Evolutionary conservation across 192 early-diverging fungal species (phyloP).

Genomic region (Umbelopsis ramanniana): DNA sequence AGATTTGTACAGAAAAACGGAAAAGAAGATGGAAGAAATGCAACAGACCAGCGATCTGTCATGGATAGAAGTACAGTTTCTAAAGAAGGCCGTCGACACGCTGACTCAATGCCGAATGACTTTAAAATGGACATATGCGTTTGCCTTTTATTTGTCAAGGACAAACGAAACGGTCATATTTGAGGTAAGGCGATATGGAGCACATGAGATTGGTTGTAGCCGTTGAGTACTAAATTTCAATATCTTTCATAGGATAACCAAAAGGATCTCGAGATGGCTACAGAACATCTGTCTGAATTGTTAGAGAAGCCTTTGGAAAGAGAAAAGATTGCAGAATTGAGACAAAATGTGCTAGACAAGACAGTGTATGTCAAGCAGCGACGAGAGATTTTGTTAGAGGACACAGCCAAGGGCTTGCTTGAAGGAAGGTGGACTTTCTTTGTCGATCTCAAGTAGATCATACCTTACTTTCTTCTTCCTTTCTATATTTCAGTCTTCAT

Average conservation of each 20-base stretch:
- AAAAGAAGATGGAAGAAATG: conserved; percentile 96
- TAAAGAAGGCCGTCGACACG: conserved; percentile 89
- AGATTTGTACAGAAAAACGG: conserved; percentile 83
- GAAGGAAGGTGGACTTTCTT: conserved; percentile 85
- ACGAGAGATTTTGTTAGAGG: conserved; percentile 86
- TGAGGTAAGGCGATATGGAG: conserved; percentile 51
- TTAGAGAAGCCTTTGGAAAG: conserved; percentile 85
- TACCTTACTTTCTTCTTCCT: too few relatives aligned
- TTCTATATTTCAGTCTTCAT: neutral
- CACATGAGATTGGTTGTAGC: neutral
- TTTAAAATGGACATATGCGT: conserved; percentile 97
- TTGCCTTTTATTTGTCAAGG: conserved; percentile 91
- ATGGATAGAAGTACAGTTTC: conserved; percentile 99
- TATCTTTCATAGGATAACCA: conserved; percentile 76
- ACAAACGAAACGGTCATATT: conserved; percentile 91
- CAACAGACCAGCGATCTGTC: conserved; percentile 86
- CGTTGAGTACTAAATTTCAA: neutral
- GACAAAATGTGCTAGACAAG: conserved; percentile 91
- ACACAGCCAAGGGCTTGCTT: conserved; percentile 85
- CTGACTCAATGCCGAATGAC: conserved; percentile 89
- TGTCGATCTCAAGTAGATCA: conserved; percentile 49
- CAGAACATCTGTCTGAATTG: conserved; percentile 90
- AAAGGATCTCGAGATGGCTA: conserved; percentile 96
- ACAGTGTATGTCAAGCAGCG: conserved; percentile 88
- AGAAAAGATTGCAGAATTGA: conserved; percentile 77